Conservation (phyloP, 257 asterid genomes). For the Mentha longifolia region DNA sequence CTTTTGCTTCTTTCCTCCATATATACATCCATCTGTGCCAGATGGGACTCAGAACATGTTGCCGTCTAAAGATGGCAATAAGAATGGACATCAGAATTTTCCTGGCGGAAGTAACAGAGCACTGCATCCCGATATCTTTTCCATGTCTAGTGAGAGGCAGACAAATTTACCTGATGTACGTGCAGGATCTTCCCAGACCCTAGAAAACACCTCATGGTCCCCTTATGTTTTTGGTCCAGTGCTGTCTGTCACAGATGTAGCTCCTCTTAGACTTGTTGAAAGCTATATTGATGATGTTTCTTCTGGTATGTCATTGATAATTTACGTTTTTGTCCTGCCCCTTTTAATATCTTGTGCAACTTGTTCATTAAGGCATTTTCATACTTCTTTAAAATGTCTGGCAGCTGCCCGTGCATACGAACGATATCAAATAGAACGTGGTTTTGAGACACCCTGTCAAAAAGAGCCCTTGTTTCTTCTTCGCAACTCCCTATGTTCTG, state of each 20-base stretch:
- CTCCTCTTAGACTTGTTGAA: constrained; percentile 80
- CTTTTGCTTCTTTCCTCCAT: constrained; percentile 76
- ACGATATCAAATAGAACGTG: constrained; percentile 50
- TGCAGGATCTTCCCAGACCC: constrained; percentile 42
- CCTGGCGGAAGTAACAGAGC: constrained; percentile 43
- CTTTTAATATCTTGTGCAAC: constrained; percentile 26
- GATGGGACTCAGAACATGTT: constrained; percentile 44
- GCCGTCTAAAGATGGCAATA: constrained; percentile 41
- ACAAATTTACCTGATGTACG: constrained; percentile 39
- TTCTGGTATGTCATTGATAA: constrained; percentile 58
- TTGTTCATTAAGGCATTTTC: constrained; percentile 26
- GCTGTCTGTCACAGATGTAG: constrained; percentile 81
- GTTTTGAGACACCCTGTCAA: constrained; percentile 53
- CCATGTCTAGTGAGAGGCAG: constrained; percentile 39
- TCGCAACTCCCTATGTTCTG: constrained; percentile 42
- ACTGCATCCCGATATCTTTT: constrained; percentile 44
- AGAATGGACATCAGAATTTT: constrained; percentile 40
- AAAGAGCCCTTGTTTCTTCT: constrained; percentile 83
- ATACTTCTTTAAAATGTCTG: constrained; percentile 38
- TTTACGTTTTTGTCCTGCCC: constrained; percentile 27
- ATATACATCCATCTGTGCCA: constrained; percentile 67
- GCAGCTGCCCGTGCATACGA: constrained; percentile 68
- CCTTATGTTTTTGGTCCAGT: constrained; percentile 73
- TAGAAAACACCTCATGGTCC: constrained; percentile 56
- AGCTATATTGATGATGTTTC: constrained; percentile 77